Percentiles rank a stretch among this genome's conserved stretches.
These are phyloP conservation scores for Coemansia sp. DNA, from an alignment of 192 early-diverging fungal species.

Conservation along the genomic window DNA sequence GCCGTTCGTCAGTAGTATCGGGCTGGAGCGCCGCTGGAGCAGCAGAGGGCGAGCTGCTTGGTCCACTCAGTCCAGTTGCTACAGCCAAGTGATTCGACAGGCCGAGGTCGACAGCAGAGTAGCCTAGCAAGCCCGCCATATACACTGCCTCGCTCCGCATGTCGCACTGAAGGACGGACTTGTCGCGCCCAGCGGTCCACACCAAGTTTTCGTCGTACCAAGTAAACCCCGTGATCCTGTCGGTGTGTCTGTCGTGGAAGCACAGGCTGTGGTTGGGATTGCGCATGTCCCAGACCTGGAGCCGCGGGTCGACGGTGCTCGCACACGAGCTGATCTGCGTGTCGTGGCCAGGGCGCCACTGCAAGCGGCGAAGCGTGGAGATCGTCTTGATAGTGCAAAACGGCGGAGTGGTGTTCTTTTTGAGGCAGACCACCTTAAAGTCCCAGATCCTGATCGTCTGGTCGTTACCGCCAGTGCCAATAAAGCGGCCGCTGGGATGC, in stretches of 20 bases:
- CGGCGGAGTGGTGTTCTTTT: constrained; percentile 25
- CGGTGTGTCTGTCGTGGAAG: constrained; percentile 46
- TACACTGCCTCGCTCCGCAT: constrained; percentile 36
- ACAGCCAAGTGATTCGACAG: constrained; percentile 25
- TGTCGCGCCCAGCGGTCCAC: constrained; percentile 36
- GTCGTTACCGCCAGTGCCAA: constrained; percentile 53
- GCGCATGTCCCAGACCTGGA: constrained; percentile 57
- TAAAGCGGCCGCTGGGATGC: constrained; percentile 53
- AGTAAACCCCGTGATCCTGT: constrained; percentile 30
- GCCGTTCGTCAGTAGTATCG: background rate
- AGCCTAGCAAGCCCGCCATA: constrained; percentile 30
- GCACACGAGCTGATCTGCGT: constrained; percentile 52
- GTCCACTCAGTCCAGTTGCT: constrained; percentile 19
- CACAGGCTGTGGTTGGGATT: constrained; percentile 50
- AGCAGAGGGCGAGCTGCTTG: background rate
- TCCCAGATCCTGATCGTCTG: constrained; percentile 55
- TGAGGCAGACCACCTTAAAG: constrained; percentile 20
- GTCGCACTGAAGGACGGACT: constrained; percentile 43
- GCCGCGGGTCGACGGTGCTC: constrained; percentile 17
- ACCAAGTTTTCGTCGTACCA: constrained; percentile 53
- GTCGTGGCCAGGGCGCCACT: constrained; percentile 57
- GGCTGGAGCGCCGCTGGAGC: background rate
- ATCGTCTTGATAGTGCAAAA: constrained; percentile 48
- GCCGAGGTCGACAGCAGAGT: constrained; percentile 35
- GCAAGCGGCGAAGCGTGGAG: constrained; percentile 23